These are phyloP conservation scores for Bipolaris oryzae DNA, from an alignment of 2,329 filamentous ascomycete genomes.

Conservation along the genomic window DNA sequence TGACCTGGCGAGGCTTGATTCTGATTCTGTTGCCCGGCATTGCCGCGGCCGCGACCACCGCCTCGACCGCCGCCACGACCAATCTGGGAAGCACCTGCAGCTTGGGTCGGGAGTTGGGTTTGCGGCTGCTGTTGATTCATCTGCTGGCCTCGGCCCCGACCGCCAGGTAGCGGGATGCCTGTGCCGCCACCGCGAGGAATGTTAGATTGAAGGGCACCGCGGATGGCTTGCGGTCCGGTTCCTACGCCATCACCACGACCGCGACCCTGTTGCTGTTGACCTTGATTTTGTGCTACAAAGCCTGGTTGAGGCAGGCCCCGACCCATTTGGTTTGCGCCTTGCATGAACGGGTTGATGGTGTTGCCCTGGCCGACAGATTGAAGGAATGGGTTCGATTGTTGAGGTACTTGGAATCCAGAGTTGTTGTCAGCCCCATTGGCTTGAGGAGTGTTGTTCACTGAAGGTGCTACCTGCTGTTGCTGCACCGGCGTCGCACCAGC, in stretches of 20 bases:
- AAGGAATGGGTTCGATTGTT: conserved; percentile 21
- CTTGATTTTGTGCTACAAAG: conserved; percentile 27
- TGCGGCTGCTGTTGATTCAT: conserved; percentile 22
- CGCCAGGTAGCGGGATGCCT: conserved; percentile 40
- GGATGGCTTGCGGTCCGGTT: conserved; percentile 37
- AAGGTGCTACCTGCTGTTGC: conserved; percentile 18
- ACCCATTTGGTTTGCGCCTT: conserved; percentile 20
- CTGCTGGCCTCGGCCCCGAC: conserved; percentile 30
- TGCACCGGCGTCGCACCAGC: conserved; percentile 15
- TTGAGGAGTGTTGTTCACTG: conserved; percentile 15
- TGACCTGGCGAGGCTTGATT: conserved; percentile 28
- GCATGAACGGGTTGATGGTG: conserved; percentile 21
- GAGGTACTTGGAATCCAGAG: conserved; percentile 17
- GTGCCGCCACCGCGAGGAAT: conserved; percentile 43
- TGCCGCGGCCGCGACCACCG: conserved; percentile 26
- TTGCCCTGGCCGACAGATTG: conserved; percentile 15
- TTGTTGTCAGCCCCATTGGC: conserved; percentile 18
- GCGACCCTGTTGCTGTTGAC: conserved; percentile 29
- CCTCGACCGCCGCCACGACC: conserved; percentile 39
- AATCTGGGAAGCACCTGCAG: conserved; percentile 26
- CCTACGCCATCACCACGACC: conserved; percentile 9
- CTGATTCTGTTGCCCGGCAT: conserved; percentile 19
- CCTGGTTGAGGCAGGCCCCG: conserved; percentile 35
- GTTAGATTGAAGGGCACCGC: conserved; percentile 33
- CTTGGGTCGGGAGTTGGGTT: conserved; percentile 13